Evolutionary conservation across 2,329 filamentous ascomycete genomes (phyloP), one percentile per base, ranked within the genome.

Genomic region (Clonostachys rosea): DNA sequence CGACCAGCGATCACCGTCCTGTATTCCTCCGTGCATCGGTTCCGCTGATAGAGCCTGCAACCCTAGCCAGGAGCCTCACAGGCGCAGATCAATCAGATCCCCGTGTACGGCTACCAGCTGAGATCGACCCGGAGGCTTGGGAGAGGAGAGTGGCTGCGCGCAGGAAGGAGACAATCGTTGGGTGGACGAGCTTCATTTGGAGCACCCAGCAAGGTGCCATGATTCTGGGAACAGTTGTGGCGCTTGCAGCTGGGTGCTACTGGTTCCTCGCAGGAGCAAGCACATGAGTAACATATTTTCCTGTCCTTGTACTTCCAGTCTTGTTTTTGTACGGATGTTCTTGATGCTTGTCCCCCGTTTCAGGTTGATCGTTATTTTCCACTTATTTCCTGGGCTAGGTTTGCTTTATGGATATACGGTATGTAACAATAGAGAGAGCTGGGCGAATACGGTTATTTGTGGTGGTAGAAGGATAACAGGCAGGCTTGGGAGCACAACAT

Each of bases 1-100:
- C 80, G n/a, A 88, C 85, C 9, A 94, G 89, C 46, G 94, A 99
- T 63, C 94, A 99, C 67, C 82, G 89, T 33, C 79, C 91, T 7
- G 94, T 97, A 4, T 87, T 83, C 43, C 72, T 96, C 20, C 80
- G 86, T 5, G 73, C 84, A 8, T 70, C 73, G 0, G 76, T 96
- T 14, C 86, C 89, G 2, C 68, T 89, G 6, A 54, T 81, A 43
- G 64, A 64, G 3, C 58, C 62, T 10, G 43, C 48, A 12, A 43
- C 46, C 6, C 36, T 24, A 5, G 45, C 48, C 11, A 30, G 59
- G 57, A 7, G 55, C 37, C 60, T 39, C 33, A 40, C 43, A 33
- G 53, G 59, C 37, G 59, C 55, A 46, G 46, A 52, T 20, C 24
- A 30, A 30, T 30, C 24, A 30, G 74, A 78, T 48, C 74, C 74